These are phyloP conservation scores for Suhomyces prunicola DNA, from an alignment of 805 yeast species.

Conservation along the genomic window DNA sequence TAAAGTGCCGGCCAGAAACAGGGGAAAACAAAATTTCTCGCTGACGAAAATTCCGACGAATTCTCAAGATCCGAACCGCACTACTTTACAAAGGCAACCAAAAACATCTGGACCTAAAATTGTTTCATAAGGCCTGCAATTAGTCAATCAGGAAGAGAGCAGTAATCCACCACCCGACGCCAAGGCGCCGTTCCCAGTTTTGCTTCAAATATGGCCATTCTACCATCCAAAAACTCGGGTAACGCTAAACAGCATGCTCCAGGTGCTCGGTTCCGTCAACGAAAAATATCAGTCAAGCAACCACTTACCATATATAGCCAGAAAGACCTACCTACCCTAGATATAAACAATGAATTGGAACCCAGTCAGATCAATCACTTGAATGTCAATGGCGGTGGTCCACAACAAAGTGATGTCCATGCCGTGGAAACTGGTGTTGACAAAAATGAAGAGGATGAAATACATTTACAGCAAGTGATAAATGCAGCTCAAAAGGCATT, in stretches of 20 bases:
- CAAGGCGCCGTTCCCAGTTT: constrained; percentile 2
- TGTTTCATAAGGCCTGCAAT: neutral
- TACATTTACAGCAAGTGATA: constrained; percentile 88
- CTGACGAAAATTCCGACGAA: constrained; percentile 3
- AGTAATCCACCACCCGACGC: neutral
- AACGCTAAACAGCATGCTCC: constrained; percentile 33
- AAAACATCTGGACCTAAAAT: neutral
- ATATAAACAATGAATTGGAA: constrained; percentile 41
- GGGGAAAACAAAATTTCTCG: constrained; percentile 17
- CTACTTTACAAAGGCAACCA: constrained; percentile 11
- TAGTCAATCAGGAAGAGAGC: constrained; percentile 2
- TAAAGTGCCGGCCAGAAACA: neutral
- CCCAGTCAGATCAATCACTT: constrained; percentile 43
- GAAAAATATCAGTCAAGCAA: constrained; percentile 92
- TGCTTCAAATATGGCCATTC: constrained; percentile 33
- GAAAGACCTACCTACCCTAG: constrained; percentile 75
- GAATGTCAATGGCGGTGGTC: constrained; percentile 38
- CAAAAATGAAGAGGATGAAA: constrained; percentile 95
- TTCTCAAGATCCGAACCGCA: constrained; percentile 25
- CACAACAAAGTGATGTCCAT: constrained; percentile 80
- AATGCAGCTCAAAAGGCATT: constrained; percentile 72
- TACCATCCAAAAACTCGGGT: constrained; percentile 36
- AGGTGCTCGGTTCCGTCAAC: constrained; percentile 79
- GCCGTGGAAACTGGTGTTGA: constrained; percentile 97
- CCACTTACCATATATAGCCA: constrained; percentile 74